Evolutionary conservation across 306 rosid genomes (phyloP).

Genomic region (Urtica urens): DNA sequence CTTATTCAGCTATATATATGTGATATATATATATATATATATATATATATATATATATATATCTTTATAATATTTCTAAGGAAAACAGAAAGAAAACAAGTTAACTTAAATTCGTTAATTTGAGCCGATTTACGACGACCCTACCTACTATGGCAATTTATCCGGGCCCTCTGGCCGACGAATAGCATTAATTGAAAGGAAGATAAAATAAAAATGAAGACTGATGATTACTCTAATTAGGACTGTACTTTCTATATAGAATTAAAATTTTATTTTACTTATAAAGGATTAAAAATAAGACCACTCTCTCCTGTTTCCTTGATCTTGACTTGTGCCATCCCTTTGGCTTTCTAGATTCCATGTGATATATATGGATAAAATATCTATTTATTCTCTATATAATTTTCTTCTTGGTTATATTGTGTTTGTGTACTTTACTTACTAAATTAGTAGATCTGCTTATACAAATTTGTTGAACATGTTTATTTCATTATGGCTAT

Average conservation of each 20-base stretch:
- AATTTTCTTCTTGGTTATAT: background rate
- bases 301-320: constrained; percentile 5
- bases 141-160: too few species aligned
- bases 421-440: too few species aligned
- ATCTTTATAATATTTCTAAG: constrained; percentile 9
- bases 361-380: background rate
- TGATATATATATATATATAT: background rate
- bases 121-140: too few species aligned
- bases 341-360: constrained; percentile 4
- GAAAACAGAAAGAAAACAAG: constrained; percentile 1
- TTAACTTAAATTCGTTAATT: too few species aligned
- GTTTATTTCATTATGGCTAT: background rate
- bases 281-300: background rate
- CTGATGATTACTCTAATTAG: too few species aligned
- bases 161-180: too few species aligned
- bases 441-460: background rate
- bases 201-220: constrained; percentile 1
- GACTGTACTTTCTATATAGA: too few species aligned
- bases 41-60: too few species aligned
- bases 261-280: too few species aligned
- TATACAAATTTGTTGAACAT: background rate
- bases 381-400: background rate
- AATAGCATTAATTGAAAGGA: too few species aligned
- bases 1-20: constrained; percentile 72
- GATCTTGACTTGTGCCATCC: background rate